Evolutionary conservation across 805 yeast genomes (phyloP).

Genomic region (Monosporozyma solicola): DNA sequence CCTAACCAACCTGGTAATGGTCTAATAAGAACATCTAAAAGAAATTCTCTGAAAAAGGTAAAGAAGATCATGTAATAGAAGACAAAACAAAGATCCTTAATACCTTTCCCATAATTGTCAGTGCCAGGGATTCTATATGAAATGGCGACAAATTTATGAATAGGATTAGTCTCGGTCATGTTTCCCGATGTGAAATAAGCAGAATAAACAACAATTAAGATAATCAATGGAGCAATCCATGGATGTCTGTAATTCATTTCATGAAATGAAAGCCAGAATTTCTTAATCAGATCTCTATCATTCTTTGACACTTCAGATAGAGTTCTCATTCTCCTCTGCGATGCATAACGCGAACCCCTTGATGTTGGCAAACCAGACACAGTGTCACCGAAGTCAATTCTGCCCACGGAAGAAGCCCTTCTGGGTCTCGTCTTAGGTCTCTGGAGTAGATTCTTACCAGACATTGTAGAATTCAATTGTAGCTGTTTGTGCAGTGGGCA

Average conservation of each 20-base stretch:
- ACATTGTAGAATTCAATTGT: not conserved
- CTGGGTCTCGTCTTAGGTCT: constrained; percentile 13
- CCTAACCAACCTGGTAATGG: constrained; percentile 57
- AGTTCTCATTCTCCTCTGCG: constrained; percentile 6
- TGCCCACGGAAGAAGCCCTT: constrained; percentile 64
- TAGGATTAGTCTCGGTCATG: constrained; percentile 48
- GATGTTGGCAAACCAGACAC: constrained; percentile 22
- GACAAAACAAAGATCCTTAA: constrained; percentile 74
- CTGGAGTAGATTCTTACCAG: not conserved
- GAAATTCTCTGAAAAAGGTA: constrained; percentile 83
- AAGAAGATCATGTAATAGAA: constrained; percentile 75
- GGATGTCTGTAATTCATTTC: constrained; percentile 39
- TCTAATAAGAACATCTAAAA: constrained; percentile 70
- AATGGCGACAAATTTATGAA: constrained; percentile 54
- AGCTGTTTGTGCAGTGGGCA: not conserved
- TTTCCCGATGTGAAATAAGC: constrained; percentile 51
- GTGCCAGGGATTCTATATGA: constrained; percentile 57
- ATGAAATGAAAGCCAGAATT: constrained; percentile 47
- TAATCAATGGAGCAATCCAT: constrained; percentile 61
- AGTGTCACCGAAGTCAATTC: constrained; percentile 62
- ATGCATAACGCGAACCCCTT: constrained; percentile 17
- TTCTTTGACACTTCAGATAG: constrained; percentile 23
- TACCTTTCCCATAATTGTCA: constrained; percentile 76
- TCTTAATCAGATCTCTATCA: constrained; percentile 47
- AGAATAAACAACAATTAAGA: constrained; percentile 35